Evolutionary conservation across 2,329 filamentous ascomycete species (phyloP).

Genomic region (Pseudogymnoascus sp.): DNA sequence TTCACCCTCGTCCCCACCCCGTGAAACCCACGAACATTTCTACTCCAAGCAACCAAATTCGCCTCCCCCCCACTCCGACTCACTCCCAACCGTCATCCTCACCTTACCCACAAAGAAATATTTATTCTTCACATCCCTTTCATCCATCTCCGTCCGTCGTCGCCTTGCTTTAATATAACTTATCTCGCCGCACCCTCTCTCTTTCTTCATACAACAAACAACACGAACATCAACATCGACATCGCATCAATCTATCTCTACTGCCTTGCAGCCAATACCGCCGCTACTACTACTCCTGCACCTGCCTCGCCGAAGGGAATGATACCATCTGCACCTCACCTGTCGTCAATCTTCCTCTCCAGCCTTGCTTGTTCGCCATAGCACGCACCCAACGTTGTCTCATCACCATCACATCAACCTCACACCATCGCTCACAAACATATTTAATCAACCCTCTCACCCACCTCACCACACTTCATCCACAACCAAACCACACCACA

Average conservation of each 20-base stretch:
- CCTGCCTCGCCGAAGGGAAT: not conserved
- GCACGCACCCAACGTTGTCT: not conserved
- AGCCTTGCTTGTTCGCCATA: not conserved
- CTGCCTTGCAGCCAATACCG: not conserved
- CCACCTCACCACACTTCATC: not conserved
- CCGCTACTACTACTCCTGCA: not conserved
- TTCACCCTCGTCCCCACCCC: not conserved
- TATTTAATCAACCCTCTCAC: conserved; percentile 5
- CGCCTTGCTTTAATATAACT: not conserved
- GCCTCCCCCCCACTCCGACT: not conserved
- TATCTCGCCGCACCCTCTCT: not conserved
- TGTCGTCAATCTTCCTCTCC: not conserved
- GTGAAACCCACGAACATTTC: not conserved
- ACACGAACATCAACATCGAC: not conserved
- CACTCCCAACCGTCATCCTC: not conserved
- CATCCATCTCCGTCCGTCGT: not conserved
- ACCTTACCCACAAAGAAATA: not conserved
- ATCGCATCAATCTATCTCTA: not conserved
- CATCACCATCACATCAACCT: not conserved
- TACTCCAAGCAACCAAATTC: not conserved
- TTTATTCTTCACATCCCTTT: not conserved
- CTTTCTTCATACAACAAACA: not conserved
- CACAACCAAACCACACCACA: conserved; percentile 12
- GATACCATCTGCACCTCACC: not conserved
- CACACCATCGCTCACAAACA: not conserved